phyloP scores from a whole-genome alignment of 2,329 filamentous ascomycete genomes.

The Chaetothyriales sp. region DNA sequence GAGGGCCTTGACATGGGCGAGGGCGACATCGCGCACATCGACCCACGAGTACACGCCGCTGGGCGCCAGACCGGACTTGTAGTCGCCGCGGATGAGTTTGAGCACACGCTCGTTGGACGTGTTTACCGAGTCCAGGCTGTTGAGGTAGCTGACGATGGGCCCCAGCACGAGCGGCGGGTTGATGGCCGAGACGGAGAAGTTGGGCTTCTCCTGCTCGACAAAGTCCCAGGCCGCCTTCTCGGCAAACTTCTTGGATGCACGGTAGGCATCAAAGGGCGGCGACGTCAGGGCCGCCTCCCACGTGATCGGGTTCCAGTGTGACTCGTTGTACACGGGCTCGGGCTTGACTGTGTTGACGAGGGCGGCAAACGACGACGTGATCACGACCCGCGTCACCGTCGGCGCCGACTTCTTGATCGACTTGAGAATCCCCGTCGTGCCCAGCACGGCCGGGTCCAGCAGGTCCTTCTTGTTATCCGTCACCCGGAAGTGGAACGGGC shows the following conservation, averaged over 20 bases:
- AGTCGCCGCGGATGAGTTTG: slow-evolving; percentile 24
- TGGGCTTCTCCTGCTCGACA: slow-evolving; percentile 38
- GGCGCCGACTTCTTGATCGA: slow-evolving; percentile 46
- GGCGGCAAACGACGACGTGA: slow-evolving; percentile 55
- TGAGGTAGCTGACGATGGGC: slow-evolving; percentile 48
- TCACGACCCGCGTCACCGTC: slow-evolving; percentile 56
- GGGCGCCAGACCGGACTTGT: slow-evolving; percentile 9
- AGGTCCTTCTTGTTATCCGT: slow-evolving; percentile 49
- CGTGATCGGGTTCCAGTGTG: slow-evolving; percentile 31
- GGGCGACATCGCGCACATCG: slow-evolving; percentile 33
- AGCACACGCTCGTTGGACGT: slow-evolving; percentile 56
- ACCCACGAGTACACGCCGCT: slow-evolving; percentile 47
- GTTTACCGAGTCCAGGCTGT: slow-evolving; percentile 50
- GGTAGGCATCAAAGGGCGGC: slow-evolving; percentile 22
- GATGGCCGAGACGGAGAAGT: slow-evolving; percentile 47
- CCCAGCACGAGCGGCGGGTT: slow-evolving; percentile 50
- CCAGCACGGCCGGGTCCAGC: slow-evolving; percentile 46
- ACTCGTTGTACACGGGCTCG: slow-evolving; percentile 24
- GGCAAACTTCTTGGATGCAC: slow-evolving; percentile 46
- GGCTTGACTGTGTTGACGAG: slow-evolving; percentile 37
- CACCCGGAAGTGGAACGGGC: slow-evolving; percentile 59
- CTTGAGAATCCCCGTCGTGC: slow-evolving; percentile 47
- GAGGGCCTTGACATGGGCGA: slow-evolving; percentile 33
- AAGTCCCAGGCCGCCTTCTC: slow-evolving; percentile 55
- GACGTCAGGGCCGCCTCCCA: slow-evolving; percentile 25